Evolutionary conservation across 306 rosid species (phyloP), one percentile per base, ranked within the genome.

Genomic region (Vicia sativa): DNA sequence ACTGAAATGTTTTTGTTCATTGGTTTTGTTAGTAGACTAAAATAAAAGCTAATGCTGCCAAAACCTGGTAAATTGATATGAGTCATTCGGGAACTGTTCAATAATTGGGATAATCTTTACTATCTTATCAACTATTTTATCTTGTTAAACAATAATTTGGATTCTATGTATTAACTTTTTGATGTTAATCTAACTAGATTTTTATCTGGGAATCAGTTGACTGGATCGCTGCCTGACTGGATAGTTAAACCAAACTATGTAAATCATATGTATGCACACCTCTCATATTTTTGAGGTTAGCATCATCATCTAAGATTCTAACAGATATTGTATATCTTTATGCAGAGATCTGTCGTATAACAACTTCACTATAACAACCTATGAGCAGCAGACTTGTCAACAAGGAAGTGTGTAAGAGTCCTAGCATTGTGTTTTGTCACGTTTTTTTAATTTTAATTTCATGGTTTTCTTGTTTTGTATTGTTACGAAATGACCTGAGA

Each of bases 271-370:
- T 49, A 4, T 18, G 13, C 11, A 44, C 19, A 4, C 9, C 50
- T 44, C 50, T 44, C 18, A 44, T 44, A 6, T n/a, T 44, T 44
- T 44, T 44, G 19, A 44, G 15, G 50, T 44, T 44, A 44, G 34
- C 34, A 31, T 34, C 9, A 34, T 34, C 38, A 6, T 34, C 9
- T 34, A 34, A 34, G 9, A 34, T 34, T 34, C 38, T 34, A 1
- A 34, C 0, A 6, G 6, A 34, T 34, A 34, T 34, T 34, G 38
- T 34, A 34, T 34, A 56, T n/a, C 68, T 49, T 67, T 65, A 13
- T n/a, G 11, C 76, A 86, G 86, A 11, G 90, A 84, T 66, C 68
- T 88, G 55, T 83, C 91, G 26, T 83, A 77, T 38, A 88, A 86
- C 77, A 78, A 73, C 48, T 79, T 88, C 62, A 67, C 58, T 12